Evolutionary conservation across 768 basidiomycete genomes (phyloP), one percentile per base, ranked within the genome.

Genomic region (Kwoniella shandongensis): DNA sequence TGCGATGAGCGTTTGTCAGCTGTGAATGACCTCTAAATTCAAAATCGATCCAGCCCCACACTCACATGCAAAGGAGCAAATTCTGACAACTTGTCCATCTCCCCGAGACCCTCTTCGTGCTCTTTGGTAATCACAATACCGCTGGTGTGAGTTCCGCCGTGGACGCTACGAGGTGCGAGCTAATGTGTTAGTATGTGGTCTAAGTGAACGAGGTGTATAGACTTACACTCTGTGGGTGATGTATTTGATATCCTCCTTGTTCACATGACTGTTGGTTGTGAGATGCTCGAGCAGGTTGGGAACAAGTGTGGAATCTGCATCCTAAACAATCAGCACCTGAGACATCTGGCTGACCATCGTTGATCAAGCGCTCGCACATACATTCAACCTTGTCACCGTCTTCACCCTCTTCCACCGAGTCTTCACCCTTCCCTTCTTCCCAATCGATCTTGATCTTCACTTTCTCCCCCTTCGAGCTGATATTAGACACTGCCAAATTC

Each of bases 91-190:
- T 87, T 85, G 3, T 89, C 87, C 42, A 93, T 81, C 22, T 81
- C 80, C 61, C 86, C 82, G 50, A 93, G 85, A 54, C 88, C 85
- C 55, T 87, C 81, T 69, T 84, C 86, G 30, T 88, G 83, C 50
- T 85, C 80, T 35, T 85, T 79, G 38, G 81, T 83, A 56, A 96
- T 84, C 35, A 83, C 54, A 18, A 90, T 83, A 0, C 89, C 87
- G 26, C 83, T 80, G n/a, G 78, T 78, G 64, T 86, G 88, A 42
- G 85, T 83, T 2, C 91, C 91, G 2, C 92, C 92, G 64, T 94
- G 92, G 1, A 96, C 92, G 40, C 92, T 86, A 35, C 30, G 29
- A 4, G 4, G 22, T n/a, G n/a, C n/a, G n/a, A n/a, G n/a, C n/a
- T n/a, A n/a, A n/a, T n/a, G 10, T 30, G 18, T 26, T 4, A 11